A percentile compares a stretch with the other conserved stretches of the same genome.
phyloP scores from a whole-genome alignment of 257 asterid species.

The Nicotiana benthamiana region DNA sequence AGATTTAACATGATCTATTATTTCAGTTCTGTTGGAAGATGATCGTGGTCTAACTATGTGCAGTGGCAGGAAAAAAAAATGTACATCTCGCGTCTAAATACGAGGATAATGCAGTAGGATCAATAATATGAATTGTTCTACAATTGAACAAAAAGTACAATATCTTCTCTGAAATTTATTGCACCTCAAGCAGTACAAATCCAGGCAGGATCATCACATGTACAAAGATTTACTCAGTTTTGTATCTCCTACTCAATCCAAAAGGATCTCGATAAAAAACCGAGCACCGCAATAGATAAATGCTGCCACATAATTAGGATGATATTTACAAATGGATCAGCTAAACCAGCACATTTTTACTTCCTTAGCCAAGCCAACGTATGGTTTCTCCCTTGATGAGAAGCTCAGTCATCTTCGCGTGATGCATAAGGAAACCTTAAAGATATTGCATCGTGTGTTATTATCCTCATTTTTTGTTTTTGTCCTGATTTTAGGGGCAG shows the following conservation, averaged over 20 bases:
- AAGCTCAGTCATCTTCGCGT: not conserved
- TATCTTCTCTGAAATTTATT: not conserved
- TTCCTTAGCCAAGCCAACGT: conserved; percentile 5
- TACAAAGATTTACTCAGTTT: conserved; percentile 27
- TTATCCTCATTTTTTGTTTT: not conserved
- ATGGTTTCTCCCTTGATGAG: not conserved
- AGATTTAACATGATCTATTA: not conserved
- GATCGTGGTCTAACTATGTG: not conserved
- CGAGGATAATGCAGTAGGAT: not conserved
- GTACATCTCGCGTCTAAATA: not conserved
- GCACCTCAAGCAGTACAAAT: conserved; percentile 5
- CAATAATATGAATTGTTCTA: not conserved
- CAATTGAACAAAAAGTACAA: not conserved
- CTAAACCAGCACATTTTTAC: conserved; percentile 1
- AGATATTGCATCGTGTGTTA: not conserved
- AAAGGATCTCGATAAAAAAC: conserved; percentile 15
- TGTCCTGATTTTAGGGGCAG: conserved; percentile 1
- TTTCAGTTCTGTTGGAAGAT: not conserved
- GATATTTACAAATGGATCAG: conserved; percentile 11
- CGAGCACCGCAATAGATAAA: not conserved
- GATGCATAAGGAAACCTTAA: not conserved
- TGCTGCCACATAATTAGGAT: conserved; percentile 9
- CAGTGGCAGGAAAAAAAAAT: too few relatives aligned
- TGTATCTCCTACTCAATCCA: conserved; percentile 20
- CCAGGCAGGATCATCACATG: conserved; percentile 24